These are phyloP conservation scores for Aspergillus calidoustus DNA, from an alignment of 2,329 filamentous ascomycete species.

Conservation along the genomic window DNA sequence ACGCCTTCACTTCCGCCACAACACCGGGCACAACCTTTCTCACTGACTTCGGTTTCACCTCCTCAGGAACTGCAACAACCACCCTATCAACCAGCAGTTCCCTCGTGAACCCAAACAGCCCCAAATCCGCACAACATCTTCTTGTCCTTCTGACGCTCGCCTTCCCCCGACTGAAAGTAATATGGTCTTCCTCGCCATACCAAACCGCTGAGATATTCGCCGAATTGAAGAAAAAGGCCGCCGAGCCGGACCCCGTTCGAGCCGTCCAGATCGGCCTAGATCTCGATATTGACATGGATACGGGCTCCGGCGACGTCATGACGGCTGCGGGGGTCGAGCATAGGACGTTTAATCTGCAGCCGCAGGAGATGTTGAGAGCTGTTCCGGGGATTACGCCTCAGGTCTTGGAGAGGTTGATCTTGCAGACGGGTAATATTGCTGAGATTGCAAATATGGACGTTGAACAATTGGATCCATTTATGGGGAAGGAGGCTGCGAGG, in stretches of 20 bases:
- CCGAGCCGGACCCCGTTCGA: conserved; percentile 86
- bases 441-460: conserved; percentile 87
- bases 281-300: conserved; percentile 46
- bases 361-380: conserved; percentile 85
- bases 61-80: conserved; percentile 47
- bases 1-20: conserved; percentile 60
- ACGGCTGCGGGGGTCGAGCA: conserved; percentile 59
- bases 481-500: conserved; percentile 77
- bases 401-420: conserved; percentile 72
- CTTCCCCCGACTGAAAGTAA: conserved; percentile 85
- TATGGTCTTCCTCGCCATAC: conserved; percentile 92
- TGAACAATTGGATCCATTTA: conserved; percentile 70
- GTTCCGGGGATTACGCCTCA: conserved; percentile 85
- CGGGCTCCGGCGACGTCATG: conserved; percentile 54
- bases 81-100: conserved; percentile 62
- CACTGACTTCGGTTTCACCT: conserved; percentile 59
- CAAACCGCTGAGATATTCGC: conserved; percentile 98
- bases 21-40: conserved; percentile 44
- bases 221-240: conserved; percentile 84
- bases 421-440: conserved; percentile 74
- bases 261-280: conserved; percentile 84
- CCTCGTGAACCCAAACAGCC: conserved; percentile 64
- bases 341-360: conserved; percentile 78
- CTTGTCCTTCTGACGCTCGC: conserved; percentile 89
- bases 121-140: conserved; percentile 85